These are phyloP conservation scores for Pulveroboletus ravenelii DNA, from an alignment of 768 basidiomycete species.

Conservation along the genomic window DNA sequence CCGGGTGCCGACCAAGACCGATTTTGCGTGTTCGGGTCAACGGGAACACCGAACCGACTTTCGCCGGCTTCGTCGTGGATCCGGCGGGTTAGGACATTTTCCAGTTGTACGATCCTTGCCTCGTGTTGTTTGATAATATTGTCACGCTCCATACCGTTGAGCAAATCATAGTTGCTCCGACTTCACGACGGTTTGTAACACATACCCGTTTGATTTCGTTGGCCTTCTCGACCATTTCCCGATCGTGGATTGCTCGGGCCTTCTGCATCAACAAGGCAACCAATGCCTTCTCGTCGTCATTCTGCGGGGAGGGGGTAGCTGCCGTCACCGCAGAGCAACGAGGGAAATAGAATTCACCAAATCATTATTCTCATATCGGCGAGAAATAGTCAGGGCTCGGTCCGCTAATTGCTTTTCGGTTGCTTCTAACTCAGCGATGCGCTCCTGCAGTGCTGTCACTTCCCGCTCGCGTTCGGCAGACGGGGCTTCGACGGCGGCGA, in stretches of 20 bases:
- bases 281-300: conserved; percentile 46
- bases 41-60: conserved; percentile 9
- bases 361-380: conserved; percentile 42
- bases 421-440: conserved; percentile 26
- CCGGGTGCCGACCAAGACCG: conserved; percentile 9
- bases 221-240: conserved; percentile 47
- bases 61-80: conserved; percentile 34
- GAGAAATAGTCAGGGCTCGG: conserved; percentile 25
- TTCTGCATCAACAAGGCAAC: conserved; percentile 41
- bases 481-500: conserved; percentile 21
- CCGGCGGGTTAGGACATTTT: conserved; percentile 42
- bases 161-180: conserved; percentile 4
- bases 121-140: conserved; percentile 41
- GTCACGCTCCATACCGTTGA: conserved; percentile 39
- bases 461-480: conserved; percentile 29
- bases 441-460: conserved; percentile 14
- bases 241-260: conserved; percentile 46
- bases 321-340: conserved; percentile 10
- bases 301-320: conserved; percentile 30
- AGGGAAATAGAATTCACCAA: conserved; percentile 36
- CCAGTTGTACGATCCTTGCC: conserved; percentile 41
- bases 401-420: conserved; percentile 25
- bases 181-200: conserved; percentile 4
- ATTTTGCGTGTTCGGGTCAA: conserved; percentile 12
- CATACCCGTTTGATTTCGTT: conserved; percentile 54